Evolutionary conservation across 2,329 filamentous ascomycete species (phyloP).

Genomic region (Aspergillus neoniger): DNA sequence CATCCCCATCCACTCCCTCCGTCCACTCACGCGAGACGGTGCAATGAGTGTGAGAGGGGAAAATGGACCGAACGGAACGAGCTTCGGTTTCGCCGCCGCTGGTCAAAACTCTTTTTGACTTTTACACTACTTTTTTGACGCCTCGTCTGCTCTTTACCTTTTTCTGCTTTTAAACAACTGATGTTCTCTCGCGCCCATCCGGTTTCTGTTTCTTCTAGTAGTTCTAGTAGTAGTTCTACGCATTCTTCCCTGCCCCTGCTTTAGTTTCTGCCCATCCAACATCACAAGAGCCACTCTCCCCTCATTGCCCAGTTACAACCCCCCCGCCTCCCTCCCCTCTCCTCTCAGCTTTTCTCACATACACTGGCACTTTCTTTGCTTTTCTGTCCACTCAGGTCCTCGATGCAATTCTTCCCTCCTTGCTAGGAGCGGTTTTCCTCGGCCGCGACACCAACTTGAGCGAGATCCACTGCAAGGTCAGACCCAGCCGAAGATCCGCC

Average conservation of each 20-base stretch:
- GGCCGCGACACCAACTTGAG: conserved; percentile 17
- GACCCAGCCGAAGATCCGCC: conserved; percentile 23
- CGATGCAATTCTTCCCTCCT: neutral
- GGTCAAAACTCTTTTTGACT: neutral
- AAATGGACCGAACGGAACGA: neutral
- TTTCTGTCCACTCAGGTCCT: neutral
- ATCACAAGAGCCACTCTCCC: too few species aligned
- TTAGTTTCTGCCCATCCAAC: too few species aligned
- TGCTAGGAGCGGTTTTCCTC: conserved; percentile 4
- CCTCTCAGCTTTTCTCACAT: too few species aligned
- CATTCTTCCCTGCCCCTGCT: neutral
- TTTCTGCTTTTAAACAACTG: neutral
- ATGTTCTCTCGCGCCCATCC: neutral
- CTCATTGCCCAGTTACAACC: too few species aligned
- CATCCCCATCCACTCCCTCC: neutral
- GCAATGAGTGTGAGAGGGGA: neutral
- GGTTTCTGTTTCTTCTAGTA: neutral
- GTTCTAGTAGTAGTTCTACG: neutral
- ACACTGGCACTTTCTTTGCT: too few species aligned
- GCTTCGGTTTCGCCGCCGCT: neutral
- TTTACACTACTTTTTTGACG: too few species aligned
- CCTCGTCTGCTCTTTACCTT: neutral
- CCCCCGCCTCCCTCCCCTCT: too few species aligned
- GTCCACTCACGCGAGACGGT: neutral
- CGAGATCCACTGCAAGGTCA: conserved; percentile 21